phyloP scores from a whole-genome alignment of 345 rosid genomes.

The Eucalyptus lansdowneana region DNA sequence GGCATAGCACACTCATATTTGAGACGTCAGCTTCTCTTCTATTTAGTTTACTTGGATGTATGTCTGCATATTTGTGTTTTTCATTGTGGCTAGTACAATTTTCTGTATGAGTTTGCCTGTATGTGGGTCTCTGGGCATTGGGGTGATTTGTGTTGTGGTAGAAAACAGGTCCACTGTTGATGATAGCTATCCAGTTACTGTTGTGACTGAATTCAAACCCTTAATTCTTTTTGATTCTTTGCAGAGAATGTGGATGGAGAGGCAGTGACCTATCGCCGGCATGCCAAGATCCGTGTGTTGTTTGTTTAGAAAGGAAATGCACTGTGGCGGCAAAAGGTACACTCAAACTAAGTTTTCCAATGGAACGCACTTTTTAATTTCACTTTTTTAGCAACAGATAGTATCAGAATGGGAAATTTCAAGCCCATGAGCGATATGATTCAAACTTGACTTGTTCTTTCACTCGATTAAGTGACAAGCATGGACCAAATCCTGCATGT shows the following conservation, averaged over 20 bases:
- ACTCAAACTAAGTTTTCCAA: not conserved
- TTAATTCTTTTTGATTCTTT: not conserved
- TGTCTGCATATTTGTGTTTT: not conserved
- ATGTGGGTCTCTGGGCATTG: not conserved
- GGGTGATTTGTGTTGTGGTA: not conserved
- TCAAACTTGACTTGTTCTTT: not conserved
- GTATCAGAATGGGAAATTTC: not conserved
- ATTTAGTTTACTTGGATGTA: not conserved
- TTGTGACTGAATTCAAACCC: not conserved
- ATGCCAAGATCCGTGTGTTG: conserved; percentile 71
- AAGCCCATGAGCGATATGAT: not conserved
- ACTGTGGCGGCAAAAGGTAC: conserved; percentile 78
- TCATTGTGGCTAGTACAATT: not conserved
- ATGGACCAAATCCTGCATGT: not conserved
- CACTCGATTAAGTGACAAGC: not conserved
- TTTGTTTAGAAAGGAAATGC: conserved; percentile 82
- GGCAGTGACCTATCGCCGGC: conserved; percentile 24
- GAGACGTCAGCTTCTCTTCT: not conserved
- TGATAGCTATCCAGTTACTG: not conserved
- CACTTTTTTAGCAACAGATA: not conserved
- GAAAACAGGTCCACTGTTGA: not conserved
- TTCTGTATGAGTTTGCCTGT: not conserved
- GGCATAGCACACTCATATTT: not conserved
- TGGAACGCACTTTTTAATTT: not conserved
- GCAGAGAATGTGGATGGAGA: conserved; percentile 94